Percentiles rank a stretch among this genome's conserved stretches.
Conservation (phyloP, 2,329 filamentous ascomycete genomes). For the Aspergillus amoenus region DNA sequence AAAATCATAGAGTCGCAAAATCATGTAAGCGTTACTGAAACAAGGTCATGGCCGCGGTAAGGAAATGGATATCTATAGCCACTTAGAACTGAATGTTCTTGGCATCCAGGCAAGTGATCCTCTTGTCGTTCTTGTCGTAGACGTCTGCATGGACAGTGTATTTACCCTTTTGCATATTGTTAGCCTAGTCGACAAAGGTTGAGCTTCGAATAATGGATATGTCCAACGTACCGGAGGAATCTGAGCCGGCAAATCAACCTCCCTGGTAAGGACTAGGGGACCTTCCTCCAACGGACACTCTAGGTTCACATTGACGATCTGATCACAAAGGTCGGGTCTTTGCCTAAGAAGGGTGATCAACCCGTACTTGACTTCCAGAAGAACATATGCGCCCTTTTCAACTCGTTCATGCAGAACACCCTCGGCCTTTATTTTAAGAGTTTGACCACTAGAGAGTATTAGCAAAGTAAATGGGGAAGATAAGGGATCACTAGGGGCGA, state of each 20-base stretch:
- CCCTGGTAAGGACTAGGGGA: conserved; percentile 70
- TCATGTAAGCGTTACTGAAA: conserved; percentile 8
- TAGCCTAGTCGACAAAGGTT: conserved; percentile 4
- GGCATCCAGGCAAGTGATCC: conserved; percentile 85
- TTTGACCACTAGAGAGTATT: conserved; percentile 62
- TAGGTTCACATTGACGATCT: conserved; percentile 83
- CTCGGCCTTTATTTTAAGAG: conserved; percentile 73
- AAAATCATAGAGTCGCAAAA: neutral
- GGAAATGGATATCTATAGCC: neutral
- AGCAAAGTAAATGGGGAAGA: conserved; percentile 9
- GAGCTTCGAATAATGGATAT: neutral
- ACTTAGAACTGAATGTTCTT: conserved; percentile 35
- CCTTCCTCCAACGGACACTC: conserved; percentile 86
- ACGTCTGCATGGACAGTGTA: conserved; percentile 90
- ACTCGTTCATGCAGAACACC: conserved; percentile 74
- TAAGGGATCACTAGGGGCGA: conserved; percentile 23
- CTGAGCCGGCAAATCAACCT: conserved; percentile 78
- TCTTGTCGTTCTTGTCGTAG: conserved; percentile 67
- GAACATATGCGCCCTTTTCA: conserved; percentile 75
- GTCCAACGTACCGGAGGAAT: conserved; percentile 75
- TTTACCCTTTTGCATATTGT: conserved; percentile 62
- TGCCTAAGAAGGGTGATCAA: conserved; percentile 85
- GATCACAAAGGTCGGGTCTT: conserved; percentile 80
- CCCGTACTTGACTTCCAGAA: conserved; percentile 87
- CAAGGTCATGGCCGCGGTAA: neutral